A percentile compares a stretch with the other conserved stretches of the same genome.
Evolutionary conservation across 1,284 basidiomycete species (phyloP).

Genomic region (Rhizoctonia solani): DNA sequence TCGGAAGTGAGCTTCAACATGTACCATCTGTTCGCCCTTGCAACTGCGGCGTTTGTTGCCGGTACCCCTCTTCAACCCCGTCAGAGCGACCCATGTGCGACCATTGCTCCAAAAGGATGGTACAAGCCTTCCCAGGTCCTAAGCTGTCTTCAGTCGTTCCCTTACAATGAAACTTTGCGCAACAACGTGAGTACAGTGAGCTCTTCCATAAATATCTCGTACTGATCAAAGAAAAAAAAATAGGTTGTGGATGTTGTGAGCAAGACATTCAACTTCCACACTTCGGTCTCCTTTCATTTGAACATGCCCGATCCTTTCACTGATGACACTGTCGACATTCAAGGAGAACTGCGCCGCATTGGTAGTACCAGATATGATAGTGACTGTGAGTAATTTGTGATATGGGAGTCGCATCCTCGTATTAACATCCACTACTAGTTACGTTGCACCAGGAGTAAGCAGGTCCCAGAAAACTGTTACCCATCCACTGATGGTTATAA

Average conservation of each 20-base stretch:
- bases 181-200: slow-evolving; percentile 28
- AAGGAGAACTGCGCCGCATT: slow-evolving; percentile 56
- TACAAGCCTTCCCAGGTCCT: slow-evolving; percentile 56
- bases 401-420: neutral
- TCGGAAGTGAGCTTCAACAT: slow-evolving; percentile 11
- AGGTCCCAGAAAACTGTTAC: neutral
- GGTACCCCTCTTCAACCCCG: slow-evolving; percentile 1
- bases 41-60: slow-evolving; percentile 24
- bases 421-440: slow-evolving; percentile 7
- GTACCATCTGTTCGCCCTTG: slow-evolving; percentile 13
- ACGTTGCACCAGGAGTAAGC: slow-evolving; percentile 35
- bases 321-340: slow-evolving; percentile 59
- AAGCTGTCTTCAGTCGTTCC: slow-evolving; percentile 51
- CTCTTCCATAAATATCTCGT: neutral
- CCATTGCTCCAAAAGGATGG: slow-evolving; percentile 58
- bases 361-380: slow-evolving; percentile 51
- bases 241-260: slow-evolving; percentile 61
- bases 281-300: slow-evolving; percentile 61
- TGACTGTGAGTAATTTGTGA: slow-evolving; percentile 50
- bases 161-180: slow-evolving; percentile 35
- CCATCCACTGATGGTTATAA: neutral
- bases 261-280: slow-evolving; percentile 63
- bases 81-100: slow-evolving; percentile 53
- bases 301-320: slow-evolving; percentile 58
- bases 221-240: neutral